phyloP scores from a whole-genome alignment of 345 rosid species.

The Ceriops decandra region DNA sequence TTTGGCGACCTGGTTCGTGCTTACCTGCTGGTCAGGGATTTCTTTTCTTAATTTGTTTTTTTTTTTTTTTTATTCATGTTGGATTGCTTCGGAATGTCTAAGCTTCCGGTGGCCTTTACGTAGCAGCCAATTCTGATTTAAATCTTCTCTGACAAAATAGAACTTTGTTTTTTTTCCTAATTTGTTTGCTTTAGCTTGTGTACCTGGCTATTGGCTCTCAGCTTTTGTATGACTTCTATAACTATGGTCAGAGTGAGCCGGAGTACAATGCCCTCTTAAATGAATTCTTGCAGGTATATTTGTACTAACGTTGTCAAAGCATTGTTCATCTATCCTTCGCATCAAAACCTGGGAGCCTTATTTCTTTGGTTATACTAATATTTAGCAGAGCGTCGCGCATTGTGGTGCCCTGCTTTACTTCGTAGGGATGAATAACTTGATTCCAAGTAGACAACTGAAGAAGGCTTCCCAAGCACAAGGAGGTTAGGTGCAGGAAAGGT shows the following conservation, averaged over 20 bases:
- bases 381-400: conserved; percentile 63
- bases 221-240: too few species aligned
- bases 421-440: conserved; percentile 75
- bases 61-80: neutral
- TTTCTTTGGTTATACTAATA: conserved; percentile 6
- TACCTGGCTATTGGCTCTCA: too few species aligned
- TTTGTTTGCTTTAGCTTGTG: too few species aligned
- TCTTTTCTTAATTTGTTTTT: conserved; percentile 5
- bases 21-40: conserved; percentile 19
- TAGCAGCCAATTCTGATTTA: too few species aligned
- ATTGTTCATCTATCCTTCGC: neutral
- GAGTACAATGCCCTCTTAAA: conserved; percentile 42
- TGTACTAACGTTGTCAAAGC: neutral
- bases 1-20: conserved; percentile 69
- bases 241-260: conserved; percentile 18
- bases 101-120: too few species aligned
- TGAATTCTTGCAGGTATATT: conserved; percentile 64
- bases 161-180: too few species aligned
- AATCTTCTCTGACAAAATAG: too few species aligned
- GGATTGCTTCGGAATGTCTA: neutral
- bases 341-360: neutral
- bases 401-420: conserved; percentile 89
- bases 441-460: conserved; percentile 62
- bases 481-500: neutral
- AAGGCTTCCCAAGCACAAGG: conserved; percentile 28